Conservation (phyloP, 2,329 filamentous ascomycete genomes). For the Fusarium solani-melongenae region DNA sequence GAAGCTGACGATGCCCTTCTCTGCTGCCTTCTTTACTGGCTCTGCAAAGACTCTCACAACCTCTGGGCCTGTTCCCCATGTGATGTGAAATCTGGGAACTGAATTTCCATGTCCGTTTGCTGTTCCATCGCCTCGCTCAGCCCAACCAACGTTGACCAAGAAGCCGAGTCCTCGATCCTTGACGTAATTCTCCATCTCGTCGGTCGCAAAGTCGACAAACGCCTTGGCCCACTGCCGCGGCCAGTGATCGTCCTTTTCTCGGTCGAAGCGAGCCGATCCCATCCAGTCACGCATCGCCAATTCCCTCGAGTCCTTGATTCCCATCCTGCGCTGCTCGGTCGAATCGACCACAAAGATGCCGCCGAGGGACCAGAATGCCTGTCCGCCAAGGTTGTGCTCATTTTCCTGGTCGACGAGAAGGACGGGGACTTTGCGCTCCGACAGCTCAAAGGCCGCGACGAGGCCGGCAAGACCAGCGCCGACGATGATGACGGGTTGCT, state of each 20-base stretch:
- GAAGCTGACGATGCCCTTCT: slow-evolving; percentile 65
- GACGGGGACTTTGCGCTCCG: slow-evolving; percentile 59
- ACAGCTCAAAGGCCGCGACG: slow-evolving; percentile 68
- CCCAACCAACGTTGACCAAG: slow-evolving; percentile 67
- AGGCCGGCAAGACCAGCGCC: slow-evolving; percentile 69
- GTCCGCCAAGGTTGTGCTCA: slow-evolving; percentile 66
- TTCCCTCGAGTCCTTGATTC: slow-evolving; percentile 67
- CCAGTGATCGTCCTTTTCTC: slow-evolving; percentile 66
- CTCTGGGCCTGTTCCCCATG: slow-evolving; percentile 71
- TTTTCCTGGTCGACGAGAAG: slow-evolving; percentile 70
- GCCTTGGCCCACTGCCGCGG: slow-evolving; percentile 71
- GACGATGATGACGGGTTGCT: slow-evolving; percentile 63
- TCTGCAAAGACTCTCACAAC: slow-evolving; percentile 68
- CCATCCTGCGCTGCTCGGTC: slow-evolving; percentile 65
- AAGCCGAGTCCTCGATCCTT: slow-evolving; percentile 64
- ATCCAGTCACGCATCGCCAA: slow-evolving; percentile 71
- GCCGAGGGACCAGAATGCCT: slow-evolving; percentile 73
- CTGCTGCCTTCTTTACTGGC: slow-evolving; percentile 63
- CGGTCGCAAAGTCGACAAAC: slow-evolving; percentile 70
- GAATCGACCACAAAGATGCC: slow-evolving; percentile 71
- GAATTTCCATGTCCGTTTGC: slow-evolving; percentile 71
- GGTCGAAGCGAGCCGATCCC: slow-evolving; percentile 67
- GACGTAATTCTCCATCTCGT: slow-evolving; percentile 69
- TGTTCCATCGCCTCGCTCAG: slow-evolving; percentile 66
- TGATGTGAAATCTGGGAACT: slow-evolving; percentile 71